Evolutionary conservation across 2,329 filamentous ascomycete genomes (phyloP), one percentile per base, ranked within the genome.

Genomic region (Clarireedia paspali): DNA sequence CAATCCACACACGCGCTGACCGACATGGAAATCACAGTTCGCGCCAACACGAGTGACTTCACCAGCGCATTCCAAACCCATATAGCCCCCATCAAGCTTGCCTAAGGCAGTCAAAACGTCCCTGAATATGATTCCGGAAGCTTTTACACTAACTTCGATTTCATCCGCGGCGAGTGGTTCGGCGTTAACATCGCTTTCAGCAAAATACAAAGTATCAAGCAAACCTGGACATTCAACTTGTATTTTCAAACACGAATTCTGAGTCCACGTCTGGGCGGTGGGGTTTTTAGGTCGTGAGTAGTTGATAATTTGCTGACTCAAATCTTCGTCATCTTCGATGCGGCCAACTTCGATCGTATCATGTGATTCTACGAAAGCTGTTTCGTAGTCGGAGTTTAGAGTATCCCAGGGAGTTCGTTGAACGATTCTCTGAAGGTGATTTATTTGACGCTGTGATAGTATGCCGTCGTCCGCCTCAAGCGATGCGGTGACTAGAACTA

Each of bases 31-130:
- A n/a, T 64, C 63, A 6, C 62, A 23, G 12, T 45, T 63, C 12
- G 55, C 60, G 12, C 71, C 71, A 27, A 69, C 57, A 9, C 58
- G 60, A 7, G 62, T 62, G 9, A 73, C 59, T 30, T 70, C 49
- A 38, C 71, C 71, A 59, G 64, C 67, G 54, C 63, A 71, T 52
- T 73, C 71, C 4, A 64, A 55, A 14, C 70, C 70, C 26, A 72
- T 61, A 17, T 64, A 59, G 0, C 58, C 47, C 12, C 63, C 62
- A 10, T 63, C 59, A 7, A 68, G 30, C 44, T 72, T 68, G 2
- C 71, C 72, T 60, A 68, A 68, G 2, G 65, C 63, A 2, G 66
- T 59, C 5, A 63, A 53, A 10, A 72, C 58, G 56, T 73, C 71
- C 58, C 62, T 46, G 59, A 56, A 48, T 39, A 63, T 65, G 52